Conservation (phyloP, 2,329 filamentous ascomycete genomes). For the Aspergillus sergii region DNA sequence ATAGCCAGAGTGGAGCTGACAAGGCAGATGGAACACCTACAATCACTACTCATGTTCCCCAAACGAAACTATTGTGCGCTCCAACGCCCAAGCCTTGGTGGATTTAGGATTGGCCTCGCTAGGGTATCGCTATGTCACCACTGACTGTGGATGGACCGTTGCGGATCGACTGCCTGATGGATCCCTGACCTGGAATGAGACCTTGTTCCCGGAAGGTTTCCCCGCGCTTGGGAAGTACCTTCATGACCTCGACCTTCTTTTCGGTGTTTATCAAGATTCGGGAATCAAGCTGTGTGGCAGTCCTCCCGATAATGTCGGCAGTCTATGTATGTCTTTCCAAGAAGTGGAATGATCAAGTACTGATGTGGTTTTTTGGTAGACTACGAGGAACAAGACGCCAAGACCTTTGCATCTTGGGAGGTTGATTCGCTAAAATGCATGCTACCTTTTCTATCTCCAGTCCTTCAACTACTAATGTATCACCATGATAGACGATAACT, state of each 20-base stretch:
- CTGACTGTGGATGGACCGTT: constrained; percentile 62
- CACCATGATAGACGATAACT: constrained; percentile 49
- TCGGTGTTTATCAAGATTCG: constrained; percentile 50
- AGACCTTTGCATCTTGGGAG: constrained; percentile 37
- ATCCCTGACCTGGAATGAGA: constrained; percentile 46
- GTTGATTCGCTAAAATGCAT: constrained; percentile 55
- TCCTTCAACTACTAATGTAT: not conserved
- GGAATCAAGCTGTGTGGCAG: constrained; percentile 45
- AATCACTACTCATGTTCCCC: constrained; percentile 58
- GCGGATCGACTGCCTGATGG: constrained; percentile 39
- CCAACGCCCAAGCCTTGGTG: constrained; percentile 57
- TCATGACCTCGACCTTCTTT: constrained; percentile 43
- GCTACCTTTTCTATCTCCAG: fast-evolving
- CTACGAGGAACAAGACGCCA: constrained; percentile 49
- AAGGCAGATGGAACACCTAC: constrained; percentile 59
- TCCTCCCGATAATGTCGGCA: constrained; percentile 36
- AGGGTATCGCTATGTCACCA: constrained; percentile 60
- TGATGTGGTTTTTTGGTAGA: constrained; percentile 26
- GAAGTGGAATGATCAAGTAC: constrained; percentile 21
- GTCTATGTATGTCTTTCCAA: constrained; percentile 37
- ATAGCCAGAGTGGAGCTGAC: not conserved
- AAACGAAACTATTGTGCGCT: constrained; percentile 52
- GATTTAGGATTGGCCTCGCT: constrained; percentile 54
- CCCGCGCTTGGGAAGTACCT: constrained; percentile 44
- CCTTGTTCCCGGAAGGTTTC: constrained; percentile 47